Base-by-base conservation (phyloP, 306 rosid genomes). In the Echinosophora koreensis region DNA sequence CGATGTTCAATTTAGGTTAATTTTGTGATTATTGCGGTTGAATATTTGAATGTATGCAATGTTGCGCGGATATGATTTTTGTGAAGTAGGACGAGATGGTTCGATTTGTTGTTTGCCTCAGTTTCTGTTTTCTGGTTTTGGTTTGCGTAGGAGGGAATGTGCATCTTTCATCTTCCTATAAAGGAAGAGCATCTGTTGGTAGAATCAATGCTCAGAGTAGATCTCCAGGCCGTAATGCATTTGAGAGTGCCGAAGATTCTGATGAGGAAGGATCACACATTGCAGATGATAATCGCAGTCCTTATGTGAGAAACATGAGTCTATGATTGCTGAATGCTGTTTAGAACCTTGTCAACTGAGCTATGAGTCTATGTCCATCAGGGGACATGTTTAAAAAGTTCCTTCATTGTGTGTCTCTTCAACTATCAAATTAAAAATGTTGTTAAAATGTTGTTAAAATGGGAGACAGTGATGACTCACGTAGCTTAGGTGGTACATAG, bases 201-300 rank as follows among this genome's bases (percentile, higher is more conserved):
- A 86, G 94, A 82, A 64, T 83, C 17, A 73, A 30, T 77, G 86
- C 87, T 27, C 89, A 92, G 15, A 87, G 22, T 22, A 22, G 87
- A 17, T 89, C 97, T n/a, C 90, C 87, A 4, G 83, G 78, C 30
- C 75, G 83, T 13, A 86, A 69, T 77, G 30, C 84, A 1, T 88
- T 81, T 38, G 89, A 84, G n/a, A 73, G 69, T 82, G 74, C 75
- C 1, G 94, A 64, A 34, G 92, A 87, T 79, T 91, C 97, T 68
- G 97, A 89, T 5, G 97, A 86, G 44, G 97, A 91, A 8, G 93
- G 79, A 62, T 71, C 87, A 2, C 90, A 78, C 58, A 83, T 83
- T 81, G 87, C 83, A n/a, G 81, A 79, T 71, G 92, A 68, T 66
- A 89, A 64, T 62, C 66, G 51, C 51, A 77, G 73, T 44, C 73